Conservation (phyloP, 257 asterid species). For the Solanum microdontum region DNA sequence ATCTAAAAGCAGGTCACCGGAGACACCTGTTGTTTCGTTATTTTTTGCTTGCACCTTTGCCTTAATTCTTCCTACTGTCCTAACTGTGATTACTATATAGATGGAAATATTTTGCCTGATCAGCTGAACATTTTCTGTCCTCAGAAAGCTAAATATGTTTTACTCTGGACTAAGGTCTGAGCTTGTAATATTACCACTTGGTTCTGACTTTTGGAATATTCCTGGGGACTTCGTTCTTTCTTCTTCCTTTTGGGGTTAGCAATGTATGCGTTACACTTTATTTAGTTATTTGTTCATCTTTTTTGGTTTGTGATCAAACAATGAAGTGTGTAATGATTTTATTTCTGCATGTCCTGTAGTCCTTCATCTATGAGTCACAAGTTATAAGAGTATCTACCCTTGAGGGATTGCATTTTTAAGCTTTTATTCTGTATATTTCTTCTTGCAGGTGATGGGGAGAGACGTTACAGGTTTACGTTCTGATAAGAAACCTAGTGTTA, state of each 20-base stretch:
- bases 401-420: not conserved
- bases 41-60: not conserved
- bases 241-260: not conserved
- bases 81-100: not conserved
- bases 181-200: not conserved
- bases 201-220: not conserved
- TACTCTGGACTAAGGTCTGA: not conserved
- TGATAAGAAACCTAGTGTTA: conserved; percentile 26
- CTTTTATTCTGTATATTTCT: not conserved
- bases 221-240: not conserved
- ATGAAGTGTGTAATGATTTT: not conserved
- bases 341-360: not conserved
- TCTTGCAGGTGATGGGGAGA: conserved; percentile 48
- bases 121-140: not conserved
- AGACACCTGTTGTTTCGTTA: not conserved
- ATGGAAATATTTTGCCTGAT: not conserved
- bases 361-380: not conserved
- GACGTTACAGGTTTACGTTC: conserved; percentile 33
- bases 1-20: not conserved
- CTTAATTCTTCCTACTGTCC: not conserved
- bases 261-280: not conserved
- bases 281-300: not conserved
- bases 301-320: not conserved
- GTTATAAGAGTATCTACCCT: not conserved
- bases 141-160: not conserved